Evolutionary conservation across 2,329 filamentous ascomycete genomes (phyloP).

Genomic region (Neonectria hederae): DNA sequence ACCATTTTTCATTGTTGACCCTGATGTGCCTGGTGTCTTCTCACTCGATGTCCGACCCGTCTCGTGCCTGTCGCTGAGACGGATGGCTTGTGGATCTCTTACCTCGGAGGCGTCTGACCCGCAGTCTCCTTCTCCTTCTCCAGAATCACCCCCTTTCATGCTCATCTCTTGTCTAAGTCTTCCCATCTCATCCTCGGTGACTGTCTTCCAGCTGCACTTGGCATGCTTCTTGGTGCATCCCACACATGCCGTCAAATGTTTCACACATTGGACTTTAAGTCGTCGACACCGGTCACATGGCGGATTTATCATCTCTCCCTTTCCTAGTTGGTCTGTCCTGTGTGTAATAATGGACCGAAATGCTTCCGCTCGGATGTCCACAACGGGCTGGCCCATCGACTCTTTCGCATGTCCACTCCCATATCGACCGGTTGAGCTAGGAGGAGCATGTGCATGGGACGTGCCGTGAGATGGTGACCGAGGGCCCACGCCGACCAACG

Average conservation of each 20-base stretch:
- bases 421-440: slow-evolving; percentile 15
- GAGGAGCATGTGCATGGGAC: slow-evolving; percentile 29
- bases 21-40: slow-evolving; percentile 32
- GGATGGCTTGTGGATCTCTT: slow-evolving; percentile 21
- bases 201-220: slow-evolving; percentile 85
- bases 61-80: slow-evolving; percentile 30
- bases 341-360: slow-evolving; percentile 71
- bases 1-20: slow-evolving; percentile 20
- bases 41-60: slow-evolving; percentile 28
- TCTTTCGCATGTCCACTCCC: slow-evolving; percentile 36
- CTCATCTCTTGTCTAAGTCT: slow-evolving; percentile 44
- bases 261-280: slow-evolving; percentile 82
- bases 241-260: slow-evolving; percentile 86
- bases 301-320: slow-evolving; percentile 79
- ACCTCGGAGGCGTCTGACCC: slow-evolving; percentile 26
- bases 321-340: slow-evolving; percentile 77
- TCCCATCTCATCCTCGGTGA: slow-evolving; percentile 74
- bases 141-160: slow-evolving; percentile 26
- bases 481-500: slow-evolving; percentile 36
- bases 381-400: slow-evolving; percentile 34
- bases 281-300: slow-evolving; percentile 86
- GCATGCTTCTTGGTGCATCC: slow-evolving; percentile 92
- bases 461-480: slow-evolving; percentile 41
- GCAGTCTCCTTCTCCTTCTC: slow-evolving; percentile 30
- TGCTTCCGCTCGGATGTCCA: slow-evolving; percentile 44